These are phyloP conservation scores for Penicillium paradoxum DNA, from an alignment of 495 filamentous ascomycete species.

Conservation along the genomic window DNA sequence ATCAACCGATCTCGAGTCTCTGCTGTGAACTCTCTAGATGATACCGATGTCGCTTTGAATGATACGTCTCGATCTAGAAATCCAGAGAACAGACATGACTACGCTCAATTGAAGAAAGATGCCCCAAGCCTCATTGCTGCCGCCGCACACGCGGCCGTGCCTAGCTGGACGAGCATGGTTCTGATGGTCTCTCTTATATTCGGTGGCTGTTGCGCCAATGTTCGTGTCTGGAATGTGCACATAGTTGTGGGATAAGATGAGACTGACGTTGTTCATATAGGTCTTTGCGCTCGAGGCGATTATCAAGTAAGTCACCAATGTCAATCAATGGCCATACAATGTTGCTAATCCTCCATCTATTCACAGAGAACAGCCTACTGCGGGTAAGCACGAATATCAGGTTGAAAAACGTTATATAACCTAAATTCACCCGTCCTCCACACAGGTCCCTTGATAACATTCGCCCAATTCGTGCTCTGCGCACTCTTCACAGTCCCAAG, in stretches of 20 bases:
- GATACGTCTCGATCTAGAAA: neutral
- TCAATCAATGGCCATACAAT: neutral
- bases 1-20: neutral
- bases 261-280: conserved; percentile 36
- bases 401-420: neutral
- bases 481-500: conserved; percentile 61
- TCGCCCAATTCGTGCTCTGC: conserved; percentile 87
- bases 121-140: conserved; percentile 25
- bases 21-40: neutral
- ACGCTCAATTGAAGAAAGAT: conserved; percentile 76
- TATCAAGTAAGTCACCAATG: conserved; percentile 65
- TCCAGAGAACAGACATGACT: neutral
- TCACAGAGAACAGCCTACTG: conserved; percentile 32
- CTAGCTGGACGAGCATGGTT: conserved; percentile 60
- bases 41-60: neutral
- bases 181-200: conserved; percentile 87
- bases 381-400: conserved; percentile 22
- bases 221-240: conserved; percentile 37
- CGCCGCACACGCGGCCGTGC: conserved; percentile 49
- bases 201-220: conserved; percentile 96
- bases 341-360: conserved; percentile 10
- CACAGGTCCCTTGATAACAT: conserved; percentile 81
- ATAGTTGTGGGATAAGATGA: neutral
- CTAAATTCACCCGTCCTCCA: neutral
- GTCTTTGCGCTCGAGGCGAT: conserved; percentile 94